A percentile compares a stretch with the other conserved stretches of the same genome.
Conservation (phyloP, 345 rosid genomes). For the Ceriops decandra region DNA sequence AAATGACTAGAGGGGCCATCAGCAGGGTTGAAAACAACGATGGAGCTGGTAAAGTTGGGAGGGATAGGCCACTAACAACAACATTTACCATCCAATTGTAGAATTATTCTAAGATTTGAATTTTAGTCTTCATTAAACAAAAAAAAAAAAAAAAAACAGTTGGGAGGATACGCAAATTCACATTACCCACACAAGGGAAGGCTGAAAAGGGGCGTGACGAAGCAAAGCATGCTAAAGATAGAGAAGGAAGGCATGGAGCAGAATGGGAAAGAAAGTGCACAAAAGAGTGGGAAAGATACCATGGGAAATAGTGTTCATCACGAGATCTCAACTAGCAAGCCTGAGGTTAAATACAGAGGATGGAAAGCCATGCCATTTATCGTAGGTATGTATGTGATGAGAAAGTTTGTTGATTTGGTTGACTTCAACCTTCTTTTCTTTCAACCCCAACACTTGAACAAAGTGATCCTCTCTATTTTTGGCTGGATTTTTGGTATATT, state of each 20-base stretch:
- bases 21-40: too few relatives aligned
- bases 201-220: background rate
- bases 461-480: too few relatives aligned
- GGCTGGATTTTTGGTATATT: background rate
- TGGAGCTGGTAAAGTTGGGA: too few relatives aligned
- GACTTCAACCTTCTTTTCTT: background rate
- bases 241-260: background rate
- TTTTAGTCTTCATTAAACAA: too few relatives aligned
- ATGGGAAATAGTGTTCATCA: slow-evolving; percentile 2
- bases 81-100: too few relatives aligned
- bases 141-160: too few relatives aligned
- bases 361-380: slow-evolving; percentile 69
- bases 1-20: too few relatives aligned
- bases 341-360: slow-evolving; percentile 50
- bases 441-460: too few relatives aligned
- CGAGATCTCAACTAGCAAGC: slow-evolving; percentile 16
- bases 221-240: background rate
- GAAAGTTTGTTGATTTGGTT: background rate
- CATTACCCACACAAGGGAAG: background rate
- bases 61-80: too few relatives aligned
- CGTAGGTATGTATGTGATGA: slow-evolving; percentile 42
- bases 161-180: too few relatives aligned
- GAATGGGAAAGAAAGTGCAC: slow-evolving; percentile 15
- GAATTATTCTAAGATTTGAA: too few relatives aligned
- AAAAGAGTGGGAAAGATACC: background rate